A percentile compares a stretch with the other conserved stretches of the same genome.
phyloP scores from a whole-genome alignment of 495 filamentous ascomycete genomes.

The Aspergillus diversus region DNA sequence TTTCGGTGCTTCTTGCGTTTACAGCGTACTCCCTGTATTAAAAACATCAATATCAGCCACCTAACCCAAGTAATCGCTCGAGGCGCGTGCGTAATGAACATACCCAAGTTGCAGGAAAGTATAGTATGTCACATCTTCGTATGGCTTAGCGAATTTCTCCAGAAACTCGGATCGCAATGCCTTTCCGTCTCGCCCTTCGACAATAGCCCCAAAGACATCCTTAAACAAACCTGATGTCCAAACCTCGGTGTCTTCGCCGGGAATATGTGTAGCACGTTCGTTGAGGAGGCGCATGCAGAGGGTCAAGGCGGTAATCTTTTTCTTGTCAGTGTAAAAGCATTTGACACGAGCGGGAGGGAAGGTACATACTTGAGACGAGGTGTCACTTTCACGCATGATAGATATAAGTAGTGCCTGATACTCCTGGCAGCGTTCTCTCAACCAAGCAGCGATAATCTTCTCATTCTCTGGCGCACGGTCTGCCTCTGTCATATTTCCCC shows the following conservation, averaged over 20 bases:
- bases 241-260: conserved; percentile 59
- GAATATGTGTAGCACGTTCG: conserved; percentile 67
- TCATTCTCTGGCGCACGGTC: conserved; percentile 71
- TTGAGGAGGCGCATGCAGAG: conserved; percentile 84
- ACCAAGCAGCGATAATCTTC: conserved; percentile 73
- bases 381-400: conserved; percentile 57
- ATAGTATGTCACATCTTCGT: conserved; percentile 84
- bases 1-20: conserved; percentile 34
- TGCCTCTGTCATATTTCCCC: conserved; percentile 68
- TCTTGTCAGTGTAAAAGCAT: conserved; percentile 25
- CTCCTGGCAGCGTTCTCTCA: conserved; percentile 71
- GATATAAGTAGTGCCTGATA: conserved; percentile 62
- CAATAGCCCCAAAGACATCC: conserved; percentile 61
- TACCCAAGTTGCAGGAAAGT: conserved; percentile 74
- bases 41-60: neutral
- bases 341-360: neutral
- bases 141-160: conserved; percentile 74
- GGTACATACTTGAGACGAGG: conserved; percentile 44
- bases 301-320: conserved; percentile 65
- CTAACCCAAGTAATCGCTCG: neutral
- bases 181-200: conserved; percentile 59
- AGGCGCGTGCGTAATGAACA: conserved; percentile 27
- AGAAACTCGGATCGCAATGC: conserved; percentile 69
- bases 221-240: conserved; percentile 68
- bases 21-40: conserved; percentile 35